Percentiles rank a stretch among this genome's conserved stretches.
Evolutionary conservation across 345 rosid species (phyloP).

Genomic region (Sonneratia alba): DNA sequence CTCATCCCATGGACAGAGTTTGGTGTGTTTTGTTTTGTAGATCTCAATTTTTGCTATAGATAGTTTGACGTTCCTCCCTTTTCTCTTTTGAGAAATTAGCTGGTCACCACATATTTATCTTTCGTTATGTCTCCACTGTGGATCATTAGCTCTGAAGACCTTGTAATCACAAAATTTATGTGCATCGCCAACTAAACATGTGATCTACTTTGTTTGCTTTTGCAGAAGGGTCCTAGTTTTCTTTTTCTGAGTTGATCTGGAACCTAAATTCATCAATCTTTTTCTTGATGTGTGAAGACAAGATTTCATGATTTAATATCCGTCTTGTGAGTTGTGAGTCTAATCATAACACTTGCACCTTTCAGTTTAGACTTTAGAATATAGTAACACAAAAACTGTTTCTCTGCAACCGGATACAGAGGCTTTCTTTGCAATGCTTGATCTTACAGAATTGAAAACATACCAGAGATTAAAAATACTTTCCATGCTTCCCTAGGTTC

Average conservation of each 20-base stretch:
- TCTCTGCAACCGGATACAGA: too few species aligned
- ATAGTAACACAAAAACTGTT: too few species aligned
- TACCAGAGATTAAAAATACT: too few species aligned
- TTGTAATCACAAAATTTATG: background rate
- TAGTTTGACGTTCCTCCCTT: background rate
- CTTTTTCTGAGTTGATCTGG: background rate
- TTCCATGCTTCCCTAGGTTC: too few species aligned
- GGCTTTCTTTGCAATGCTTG: too few species aligned
- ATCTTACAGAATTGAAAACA: too few species aligned
- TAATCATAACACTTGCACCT: too few species aligned
- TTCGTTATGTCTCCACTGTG: too few species aligned
- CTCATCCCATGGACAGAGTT: conserved; percentile 99
- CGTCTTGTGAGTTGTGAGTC: too few species aligned
- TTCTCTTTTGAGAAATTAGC: background rate
- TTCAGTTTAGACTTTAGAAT: too few species aligned
- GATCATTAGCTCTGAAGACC: background rate
- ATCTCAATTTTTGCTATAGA: background rate
- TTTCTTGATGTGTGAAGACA: background rate
- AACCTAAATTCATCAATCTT: background rate
- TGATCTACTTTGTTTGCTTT: background rate
- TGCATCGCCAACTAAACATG: background rate
- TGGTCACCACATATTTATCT: too few species aligned
- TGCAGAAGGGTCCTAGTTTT: background rate
- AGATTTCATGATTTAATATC: background rate
- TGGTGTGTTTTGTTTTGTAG: conserved; percentile 31